A percentile compares a stretch with the other conserved stretches of the same genome.
Evolutionary conservation across 805 yeast genomes (phyloP).

Genomic region (Saccharomycopsis javanensis): DNA sequence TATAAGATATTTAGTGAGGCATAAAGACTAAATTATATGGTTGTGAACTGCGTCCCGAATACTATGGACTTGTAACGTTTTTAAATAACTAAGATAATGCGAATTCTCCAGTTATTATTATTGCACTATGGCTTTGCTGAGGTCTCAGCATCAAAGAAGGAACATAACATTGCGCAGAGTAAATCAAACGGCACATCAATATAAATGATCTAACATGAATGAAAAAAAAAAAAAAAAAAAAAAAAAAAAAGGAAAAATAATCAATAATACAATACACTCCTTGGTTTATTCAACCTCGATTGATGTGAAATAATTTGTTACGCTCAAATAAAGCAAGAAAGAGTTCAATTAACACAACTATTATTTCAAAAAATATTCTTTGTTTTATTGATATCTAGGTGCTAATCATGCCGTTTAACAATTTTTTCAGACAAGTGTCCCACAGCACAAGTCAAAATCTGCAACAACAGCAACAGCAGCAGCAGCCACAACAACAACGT

Average conservation of each 20-base stretch:
- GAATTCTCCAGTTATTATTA: too few relatives aligned
- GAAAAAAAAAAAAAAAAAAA: neutral
- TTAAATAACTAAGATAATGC: too few relatives aligned
- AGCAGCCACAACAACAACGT: constrained; percentile 16
- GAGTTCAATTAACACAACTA: too few relatives aligned
- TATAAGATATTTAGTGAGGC: too few relatives aligned
- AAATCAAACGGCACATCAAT: constrained; percentile 1
- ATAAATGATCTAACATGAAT: neutral
- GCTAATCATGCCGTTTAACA: neutral
- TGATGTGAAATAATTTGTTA: neutral
- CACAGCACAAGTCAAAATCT: constrained; percentile 19
- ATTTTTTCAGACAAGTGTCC: constrained; percentile 1
- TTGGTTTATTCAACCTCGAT: neutral
- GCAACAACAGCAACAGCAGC: constrained; percentile 21
- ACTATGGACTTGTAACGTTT: too few relatives aligned
- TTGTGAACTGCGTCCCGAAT: too few relatives aligned
- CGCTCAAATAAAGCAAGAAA: too few relatives aligned
- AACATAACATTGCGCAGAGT: neutral
- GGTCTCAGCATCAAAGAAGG: neutral
- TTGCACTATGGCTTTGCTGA: too few relatives aligned
- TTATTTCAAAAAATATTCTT: too few relatives aligned
- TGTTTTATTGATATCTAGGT: neutral
- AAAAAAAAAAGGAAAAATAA: neutral
- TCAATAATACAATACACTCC: neutral
- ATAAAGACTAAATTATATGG: too few relatives aligned